Conservation (phyloP, 2,329 filamentous ascomycete genomes). For the Talaromyces sp. region DNA sequence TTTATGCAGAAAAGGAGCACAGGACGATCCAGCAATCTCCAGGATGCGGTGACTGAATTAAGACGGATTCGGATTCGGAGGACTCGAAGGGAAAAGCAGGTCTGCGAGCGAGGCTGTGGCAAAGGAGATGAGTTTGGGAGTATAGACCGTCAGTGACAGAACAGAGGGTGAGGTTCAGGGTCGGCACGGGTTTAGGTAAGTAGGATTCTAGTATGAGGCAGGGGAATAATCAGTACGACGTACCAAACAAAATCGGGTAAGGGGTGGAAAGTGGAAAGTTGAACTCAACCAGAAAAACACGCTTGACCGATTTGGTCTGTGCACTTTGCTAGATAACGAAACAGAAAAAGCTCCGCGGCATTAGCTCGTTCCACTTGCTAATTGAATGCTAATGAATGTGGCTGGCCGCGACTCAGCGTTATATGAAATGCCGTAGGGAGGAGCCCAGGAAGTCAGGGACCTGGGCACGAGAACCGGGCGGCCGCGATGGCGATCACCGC, state of each 20-base stretch:
- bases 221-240: constrained; percentile 4
- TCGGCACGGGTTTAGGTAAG: constrained; percentile 1
- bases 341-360: constrained; percentile 10
- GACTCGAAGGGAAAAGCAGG: constrained; percentile 13
- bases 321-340: constrained; percentile 10
- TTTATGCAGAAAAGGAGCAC: constrained; percentile 7
- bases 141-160: neutral
- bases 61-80: neutral
- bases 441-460: neutral
- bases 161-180: neutral
- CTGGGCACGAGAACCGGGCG: neutral
- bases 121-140: neutral
- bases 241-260: constrained; percentile 14
- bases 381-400: constrained; percentile 6
- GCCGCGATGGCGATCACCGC: neutral
- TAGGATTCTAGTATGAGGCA: constrained; percentile 6
- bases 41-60: constrained; percentile 16
- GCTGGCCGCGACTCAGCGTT: constrained; percentile 1
- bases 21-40: constrained; percentile 13
- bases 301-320: constrained; percentile 9
- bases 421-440: neutral
- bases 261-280: neutral
- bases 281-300: neutral
- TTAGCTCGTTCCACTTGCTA: constrained; percentile 9
- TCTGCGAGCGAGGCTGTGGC: constrained; percentile 10